A percentile compares a stretch with the other conserved stretches of the same genome.
Conservation (phyloP, 2,329 filamentous ascomycete species). For the Metarhizium sp. region DNA sequence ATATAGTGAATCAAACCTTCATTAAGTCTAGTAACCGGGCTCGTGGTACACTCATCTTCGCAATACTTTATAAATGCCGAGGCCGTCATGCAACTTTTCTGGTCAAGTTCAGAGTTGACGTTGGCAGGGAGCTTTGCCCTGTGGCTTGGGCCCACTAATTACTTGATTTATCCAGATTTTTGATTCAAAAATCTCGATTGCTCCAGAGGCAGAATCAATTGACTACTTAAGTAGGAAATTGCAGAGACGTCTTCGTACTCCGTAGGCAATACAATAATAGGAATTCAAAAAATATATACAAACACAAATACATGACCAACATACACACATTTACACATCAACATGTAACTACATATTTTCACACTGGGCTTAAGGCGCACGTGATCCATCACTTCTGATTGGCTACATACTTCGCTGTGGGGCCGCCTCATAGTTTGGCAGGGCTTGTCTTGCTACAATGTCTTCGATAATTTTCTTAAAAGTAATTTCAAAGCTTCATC, state of each 20-base stretch:
- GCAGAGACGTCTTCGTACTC: too few relatives aligned
- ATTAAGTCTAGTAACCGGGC: slow-evolving; percentile 61
- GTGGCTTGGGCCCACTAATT: background rate
- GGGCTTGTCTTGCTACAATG: background rate
- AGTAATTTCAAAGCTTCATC: background rate
- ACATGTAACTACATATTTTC: too few relatives aligned
- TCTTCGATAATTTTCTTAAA: background rate
- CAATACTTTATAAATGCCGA: slow-evolving; percentile 18
- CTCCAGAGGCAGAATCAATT: background rate
- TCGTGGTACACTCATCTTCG: slow-evolving; percentile 53
- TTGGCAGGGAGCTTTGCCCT: background rate
- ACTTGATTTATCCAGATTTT: background rate
- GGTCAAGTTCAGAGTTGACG: background rate
- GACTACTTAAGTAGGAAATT: too few relatives aligned
- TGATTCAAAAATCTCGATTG: background rate
- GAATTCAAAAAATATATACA: too few relatives aligned
- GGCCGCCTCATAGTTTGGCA: background rate
- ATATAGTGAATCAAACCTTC: slow-evolving; percentile 48
- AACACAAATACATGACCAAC: too few relatives aligned
- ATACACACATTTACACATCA: too few relatives aligned
- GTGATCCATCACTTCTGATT: slow-evolving; percentile 4
- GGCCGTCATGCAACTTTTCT: slow-evolving; percentile 5
- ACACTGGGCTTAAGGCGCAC: background rate
- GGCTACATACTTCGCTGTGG: background rate
- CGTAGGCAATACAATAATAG: too few relatives aligned